phyloP scores from a whole-genome alignment of 2,329 filamentous ascomycete species.

The Fusarium torreyae region DNA sequence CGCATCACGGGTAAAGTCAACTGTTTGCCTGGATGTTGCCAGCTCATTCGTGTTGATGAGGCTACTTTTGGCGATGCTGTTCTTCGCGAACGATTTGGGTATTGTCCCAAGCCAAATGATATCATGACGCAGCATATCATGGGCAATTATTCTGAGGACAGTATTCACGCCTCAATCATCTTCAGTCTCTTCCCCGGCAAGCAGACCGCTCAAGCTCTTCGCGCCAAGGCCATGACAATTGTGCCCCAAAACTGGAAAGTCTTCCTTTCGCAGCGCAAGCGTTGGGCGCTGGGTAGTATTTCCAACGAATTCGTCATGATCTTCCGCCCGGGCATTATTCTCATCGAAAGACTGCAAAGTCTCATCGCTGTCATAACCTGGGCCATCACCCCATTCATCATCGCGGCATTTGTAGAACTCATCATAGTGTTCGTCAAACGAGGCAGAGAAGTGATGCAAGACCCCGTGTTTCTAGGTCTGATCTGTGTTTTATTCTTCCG shows the following conservation, averaged over 20 bases:
- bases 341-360: slow-evolving; percentile 62
- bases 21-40: slow-evolving; percentile 65
- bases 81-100: slow-evolving; percentile 63
- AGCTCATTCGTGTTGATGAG: slow-evolving; percentile 65
- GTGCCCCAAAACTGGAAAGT: slow-evolving; percentile 63
- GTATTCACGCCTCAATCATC: slow-evolving; percentile 65
- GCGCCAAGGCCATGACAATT: slow-evolving; percentile 63
- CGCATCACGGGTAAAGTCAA: slow-evolving; percentile 65
- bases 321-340: slow-evolving; percentile 59
- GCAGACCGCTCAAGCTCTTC: slow-evolving; percentile 63
- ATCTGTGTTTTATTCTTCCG: slow-evolving; percentile 56
- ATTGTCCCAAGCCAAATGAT: slow-evolving; percentile 65
- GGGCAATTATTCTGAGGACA: slow-evolving; percentile 65
- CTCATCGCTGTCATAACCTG: slow-evolving; percentile 64
- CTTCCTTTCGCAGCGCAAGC: slow-evolving; percentile 64
- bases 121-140: slow-evolving; percentile 65
- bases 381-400: slow-evolving; percentile 62
- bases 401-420: slow-evolving; percentile 57
- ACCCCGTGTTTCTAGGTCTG: slow-evolving; percentile 57
- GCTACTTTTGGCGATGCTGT: slow-evolving; percentile 64
- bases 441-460: slow-evolving; percentile 53
- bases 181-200: slow-evolving; percentile 62
- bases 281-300: slow-evolving; percentile 65
- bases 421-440: slow-evolving; percentile 54
- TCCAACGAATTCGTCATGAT: slow-evolving; percentile 66